These are phyloP conservation scores for Moesziomyces sp. DNA, from an alignment of 1,284 basidiomycete genomes.

Conservation along the genomic window DNA sequence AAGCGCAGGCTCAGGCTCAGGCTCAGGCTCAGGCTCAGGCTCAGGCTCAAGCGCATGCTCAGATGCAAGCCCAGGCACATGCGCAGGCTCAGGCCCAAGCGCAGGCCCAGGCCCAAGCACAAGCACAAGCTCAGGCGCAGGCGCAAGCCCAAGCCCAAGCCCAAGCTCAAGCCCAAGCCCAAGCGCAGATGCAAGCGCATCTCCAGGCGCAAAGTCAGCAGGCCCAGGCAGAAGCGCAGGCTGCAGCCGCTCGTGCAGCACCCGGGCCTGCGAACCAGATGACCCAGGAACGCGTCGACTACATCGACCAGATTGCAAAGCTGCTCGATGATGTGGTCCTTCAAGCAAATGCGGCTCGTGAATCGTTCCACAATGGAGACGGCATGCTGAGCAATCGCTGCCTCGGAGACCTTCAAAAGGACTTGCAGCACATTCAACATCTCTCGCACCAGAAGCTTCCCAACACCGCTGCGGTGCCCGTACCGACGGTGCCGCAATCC, in stretches of 20 bases:
- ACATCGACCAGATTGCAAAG: slow-evolving; percentile 52
- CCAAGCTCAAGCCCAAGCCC: slow-evolving; percentile 22
- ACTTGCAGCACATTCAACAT: slow-evolving; percentile 52
- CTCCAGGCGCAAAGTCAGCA: slow-evolving; percentile 24
- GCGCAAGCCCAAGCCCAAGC: slow-evolving; percentile 16
- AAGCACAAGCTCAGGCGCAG: slow-evolving; percentile 24
- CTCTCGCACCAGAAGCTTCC: slow-evolving; percentile 53
- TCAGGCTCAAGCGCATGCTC: slow-evolving; percentile 14
- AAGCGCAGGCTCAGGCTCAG: slow-evolving; percentile 12
- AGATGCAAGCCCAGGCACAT: slow-evolving; percentile 23
- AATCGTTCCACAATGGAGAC: slow-evolving; percentile 54
- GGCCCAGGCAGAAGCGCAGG: slow-evolving; percentile 22
- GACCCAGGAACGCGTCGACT: slow-evolving; percentile 19
- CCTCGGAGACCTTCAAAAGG: slow-evolving; percentile 55
- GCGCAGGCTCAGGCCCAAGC: slow-evolving; percentile 15
- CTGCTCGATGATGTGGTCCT: slow-evolving; percentile 52
- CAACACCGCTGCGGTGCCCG: slow-evolving; percentile 4
- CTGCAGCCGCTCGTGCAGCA: slow-evolving; percentile 29
- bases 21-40: slow-evolving; percentile 10
- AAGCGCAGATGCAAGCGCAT: slow-evolving; percentile 23
- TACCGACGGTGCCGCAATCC: slow-evolving; percentile 14
- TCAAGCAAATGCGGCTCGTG: slow-evolving; percentile 55
- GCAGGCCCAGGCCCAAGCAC: slow-evolving; percentile 18
- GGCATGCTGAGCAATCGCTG: slow-evolving; percentile 52
- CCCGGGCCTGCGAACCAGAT: slow-evolving; percentile 20